Percentiles rank a stretch among this genome's conserved stretches.
Conservation (phyloP, 805 yeast genomes). For the Ogataea thermomethanolica region DNA sequence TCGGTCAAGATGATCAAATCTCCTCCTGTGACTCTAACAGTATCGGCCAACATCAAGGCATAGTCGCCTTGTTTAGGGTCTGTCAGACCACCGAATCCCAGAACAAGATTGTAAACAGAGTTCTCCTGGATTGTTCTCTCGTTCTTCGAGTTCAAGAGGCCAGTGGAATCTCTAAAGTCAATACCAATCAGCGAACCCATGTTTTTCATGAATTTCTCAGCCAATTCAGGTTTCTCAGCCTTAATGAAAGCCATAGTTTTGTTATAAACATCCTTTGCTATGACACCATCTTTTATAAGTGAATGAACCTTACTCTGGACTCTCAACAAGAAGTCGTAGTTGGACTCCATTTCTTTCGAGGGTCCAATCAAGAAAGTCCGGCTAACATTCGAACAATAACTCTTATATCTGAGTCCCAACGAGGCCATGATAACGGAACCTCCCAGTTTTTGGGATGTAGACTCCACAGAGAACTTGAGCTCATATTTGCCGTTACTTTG, state of each 20-base stretch:
- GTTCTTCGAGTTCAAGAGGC: constrained; percentile 69
- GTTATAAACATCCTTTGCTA: constrained; percentile 63
- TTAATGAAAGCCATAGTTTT: constrained; percentile 60
- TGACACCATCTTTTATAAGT: constrained; percentile 62
- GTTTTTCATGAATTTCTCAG: constrained; percentile 63
- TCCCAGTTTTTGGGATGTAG: constrained; percentile 62
- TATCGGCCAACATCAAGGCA: constrained; percentile 75
- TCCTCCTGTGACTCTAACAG: constrained; percentile 62
- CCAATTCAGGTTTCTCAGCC: constrained; percentile 63
- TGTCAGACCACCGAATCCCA: constrained; percentile 69
- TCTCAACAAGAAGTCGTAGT: constrained; percentile 71
- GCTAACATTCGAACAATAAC: constrained; percentile 83
- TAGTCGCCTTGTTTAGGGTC: constrained; percentile 56
- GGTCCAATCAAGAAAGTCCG: constrained; percentile 92
- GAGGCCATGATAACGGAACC: constrained; percentile 80
- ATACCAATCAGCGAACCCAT: constrained; percentile 88
- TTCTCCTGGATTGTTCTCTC: constrained; percentile 67
- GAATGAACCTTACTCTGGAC: constrained; percentile 65
- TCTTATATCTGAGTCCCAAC: constrained; percentile 80
- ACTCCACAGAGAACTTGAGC: constrained; percentile 76
- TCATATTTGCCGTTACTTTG: constrained; percentile 88
- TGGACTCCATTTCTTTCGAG: constrained; percentile 67
- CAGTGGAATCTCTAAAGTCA: constrained; percentile 79
- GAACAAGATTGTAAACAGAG: constrained; percentile 67
- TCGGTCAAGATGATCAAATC: constrained; percentile 69